Percentiles rank a stretch among this genome's conserved stretches.
Evolutionary conservation across 805 yeast genomes (phyloP).

Genomic region (Pichia ethanolica): DNA sequence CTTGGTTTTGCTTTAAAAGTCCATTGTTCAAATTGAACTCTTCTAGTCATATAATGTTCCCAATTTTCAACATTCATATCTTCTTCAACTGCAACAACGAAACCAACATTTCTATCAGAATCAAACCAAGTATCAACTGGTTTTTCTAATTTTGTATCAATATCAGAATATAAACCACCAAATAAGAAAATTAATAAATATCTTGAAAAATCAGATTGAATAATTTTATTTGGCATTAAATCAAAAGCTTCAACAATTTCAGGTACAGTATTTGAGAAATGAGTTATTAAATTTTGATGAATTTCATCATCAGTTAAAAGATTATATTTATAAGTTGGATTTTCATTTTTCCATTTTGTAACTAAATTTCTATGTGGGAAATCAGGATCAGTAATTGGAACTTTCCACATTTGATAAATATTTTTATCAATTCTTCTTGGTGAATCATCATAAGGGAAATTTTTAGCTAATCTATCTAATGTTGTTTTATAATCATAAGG

Average conservation of each 20-base stretch:
- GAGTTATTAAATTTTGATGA: constrained; percentile 20
- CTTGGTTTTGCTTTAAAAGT: constrained; percentile 53
- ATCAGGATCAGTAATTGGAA: constrained; percentile 26
- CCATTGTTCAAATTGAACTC: constrained; percentile 59
- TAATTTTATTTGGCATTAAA: constrained; percentile 44
- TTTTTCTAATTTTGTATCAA: constrained; percentile 49
- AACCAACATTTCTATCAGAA: constrained; percentile 44
- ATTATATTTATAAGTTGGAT: constrained; percentile 27
- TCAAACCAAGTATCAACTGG: constrained; percentile 57
- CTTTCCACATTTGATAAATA: constrained; percentile 32
- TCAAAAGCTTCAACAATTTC: constrained; percentile 49
- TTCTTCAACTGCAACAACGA: constrained; percentile 47
- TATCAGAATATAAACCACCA: constrained; percentile 59
- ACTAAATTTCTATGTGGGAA: constrained; percentile 28
- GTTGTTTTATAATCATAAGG: constrained; percentile 28
- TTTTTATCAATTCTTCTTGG: constrained; percentile 28
- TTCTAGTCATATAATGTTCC: constrained; percentile 42
- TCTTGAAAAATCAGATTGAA: constrained; percentile 49
- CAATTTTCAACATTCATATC: constrained; percentile 48
- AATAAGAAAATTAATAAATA: constrained; percentile 44
- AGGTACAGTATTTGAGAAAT: constrained; percentile 34
- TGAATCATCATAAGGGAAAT: constrained; percentile 28
- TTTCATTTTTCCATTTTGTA: constrained; percentile 29
- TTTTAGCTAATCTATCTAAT: constrained; percentile 23
- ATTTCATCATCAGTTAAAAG: constrained; percentile 28